Evolutionary conservation across 2,329 filamentous ascomycete species (phyloP), one percentile per base, ranked within the genome.

Genomic region (Akanthomyces uredinophilus): DNA sequence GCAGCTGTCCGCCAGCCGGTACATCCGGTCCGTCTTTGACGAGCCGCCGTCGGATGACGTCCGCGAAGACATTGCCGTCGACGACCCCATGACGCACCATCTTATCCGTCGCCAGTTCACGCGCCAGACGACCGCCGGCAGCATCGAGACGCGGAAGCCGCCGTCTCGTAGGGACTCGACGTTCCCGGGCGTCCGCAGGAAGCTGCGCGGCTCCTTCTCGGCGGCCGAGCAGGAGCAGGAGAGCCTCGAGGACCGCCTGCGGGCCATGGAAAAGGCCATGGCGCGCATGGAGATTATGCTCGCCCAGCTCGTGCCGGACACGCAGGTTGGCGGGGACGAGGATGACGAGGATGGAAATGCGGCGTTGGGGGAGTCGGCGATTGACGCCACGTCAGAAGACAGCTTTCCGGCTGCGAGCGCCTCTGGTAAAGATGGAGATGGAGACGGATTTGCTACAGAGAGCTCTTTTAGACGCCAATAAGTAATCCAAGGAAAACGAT

Each of bases 1-100:
- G 77, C 81, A 83, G 52, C 85, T 92, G 70, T 88, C 86, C 7
- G 86, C 86, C 10, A 88, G 92, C 71, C 83, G 87, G 22, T 89
- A 91, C 70, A 79, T 92, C 39, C 84, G 88, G 51, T 83, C 87
- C 13, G 89, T 92, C 2, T 92, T 92, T 65, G 86, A 91, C 57
- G 80, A 87, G 29, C 81, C 88, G 46, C 87, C 88, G 5, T 89
- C 89, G 2, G 83, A 88, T 54, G 78, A 78, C 35, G 79, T 86
- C 5, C 77, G 81, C 54, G 75, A 82, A 16, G 83, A 85, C 51
- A 86, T 87, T 47, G 76, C 82, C 1, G 81, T 81, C 5, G 84
- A 86, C 65, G 85, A 87, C 66, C 79, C 85, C 60, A 71, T 87
- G 65, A 84, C 82, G 8, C 80, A 78, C 39, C 82, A 86, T 66